Evolutionary conservation across 331 rosid genomes (phyloP).

Genomic region (Phaseolus coccineus): DNA sequence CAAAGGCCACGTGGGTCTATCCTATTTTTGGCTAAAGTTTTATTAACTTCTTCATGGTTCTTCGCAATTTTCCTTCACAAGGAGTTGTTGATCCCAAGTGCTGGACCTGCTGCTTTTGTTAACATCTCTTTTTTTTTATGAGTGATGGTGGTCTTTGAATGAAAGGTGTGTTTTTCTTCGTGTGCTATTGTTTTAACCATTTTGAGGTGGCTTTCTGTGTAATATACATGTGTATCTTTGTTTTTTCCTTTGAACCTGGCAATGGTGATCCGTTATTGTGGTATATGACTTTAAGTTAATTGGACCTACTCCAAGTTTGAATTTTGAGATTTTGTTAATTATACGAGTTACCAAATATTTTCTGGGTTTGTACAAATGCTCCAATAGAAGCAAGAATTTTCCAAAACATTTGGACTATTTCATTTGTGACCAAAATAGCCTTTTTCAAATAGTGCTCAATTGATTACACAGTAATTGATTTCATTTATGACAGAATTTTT

Average conservation of each 20-base stretch:
- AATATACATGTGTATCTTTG: conserved; percentile 31
- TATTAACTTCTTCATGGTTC: conserved; percentile 54
- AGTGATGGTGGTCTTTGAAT: conserved; percentile 50
- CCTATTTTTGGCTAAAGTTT: conserved; percentile 45
- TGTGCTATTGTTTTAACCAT: neutral
- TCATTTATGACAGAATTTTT: no score
- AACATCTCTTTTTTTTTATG: conserved; percentile 54
- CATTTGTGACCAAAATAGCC: neutral
- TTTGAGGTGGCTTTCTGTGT: conserved; percentile 26
- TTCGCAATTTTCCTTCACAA: conserved; percentile 52
- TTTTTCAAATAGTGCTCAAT: neutral
- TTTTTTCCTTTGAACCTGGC: conserved; percentile 14
- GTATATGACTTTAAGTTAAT: conserved; percentile 8
- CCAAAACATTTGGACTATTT: neutral
- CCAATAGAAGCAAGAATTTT: neutral
- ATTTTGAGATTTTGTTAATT: conserved; percentile 33
- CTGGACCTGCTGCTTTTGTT: conserved; percentile 61
- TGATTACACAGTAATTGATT: neutral
- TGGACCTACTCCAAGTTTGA: conserved; percentile 1
- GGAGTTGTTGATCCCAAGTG: conserved; percentile 52
- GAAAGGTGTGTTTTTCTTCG: conserved; percentile 52
- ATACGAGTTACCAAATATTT: conserved; percentile 4
- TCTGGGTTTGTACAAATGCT: neutral
- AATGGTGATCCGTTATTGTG: conserved; percentile 23
- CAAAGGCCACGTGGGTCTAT: conserved; percentile 53